phyloP scores from a whole-genome alignment of 2,329 filamentous ascomycete species.

The Monosporascus sp. region DNA sequence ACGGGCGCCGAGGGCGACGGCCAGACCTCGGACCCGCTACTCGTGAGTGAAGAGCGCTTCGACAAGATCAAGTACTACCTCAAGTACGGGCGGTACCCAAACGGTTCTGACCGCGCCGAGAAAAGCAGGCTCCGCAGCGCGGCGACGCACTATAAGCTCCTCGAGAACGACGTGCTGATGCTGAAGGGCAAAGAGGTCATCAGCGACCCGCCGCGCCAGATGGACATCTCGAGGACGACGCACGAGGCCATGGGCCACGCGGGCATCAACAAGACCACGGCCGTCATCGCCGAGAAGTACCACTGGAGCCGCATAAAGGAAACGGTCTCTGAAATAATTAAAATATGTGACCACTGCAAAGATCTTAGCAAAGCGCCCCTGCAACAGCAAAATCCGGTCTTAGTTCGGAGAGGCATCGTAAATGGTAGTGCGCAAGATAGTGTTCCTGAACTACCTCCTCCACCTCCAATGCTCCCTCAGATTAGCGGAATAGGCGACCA shows the following conservation, averaged over 20 bases:
- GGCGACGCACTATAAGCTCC: conserved; percentile 89
- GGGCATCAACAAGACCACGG: conserved; percentile 97
- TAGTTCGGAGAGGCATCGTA: conserved; percentile 14
- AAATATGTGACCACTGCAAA: conserved; percentile 86
- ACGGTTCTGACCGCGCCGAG: conserved; percentile 87
- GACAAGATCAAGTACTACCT: conserved; percentile 98
- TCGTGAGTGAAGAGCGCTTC: conserved; percentile 91
- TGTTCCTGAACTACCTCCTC: conserved; percentile 1
- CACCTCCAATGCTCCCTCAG: conserved; percentile 12
- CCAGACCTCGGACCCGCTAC: conserved; percentile 56
- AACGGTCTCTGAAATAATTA: conserved; percentile 90
- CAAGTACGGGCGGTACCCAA: conserved; percentile 88
- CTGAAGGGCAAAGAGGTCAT: conserved; percentile 98
- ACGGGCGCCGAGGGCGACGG: conserved; percentile 34
- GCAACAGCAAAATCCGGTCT: conserved; percentile 11
- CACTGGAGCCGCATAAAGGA: conserved; percentile 99
- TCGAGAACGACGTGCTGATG: conserved; percentile 77
- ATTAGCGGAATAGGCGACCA: background rate
- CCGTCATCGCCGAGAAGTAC: conserved; percentile 86
- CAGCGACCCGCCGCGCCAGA: conserved; percentile 81
- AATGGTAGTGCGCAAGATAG: conserved; percentile 4
- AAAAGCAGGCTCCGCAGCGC: conserved; percentile 92
- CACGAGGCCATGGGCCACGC: conserved; percentile 71
- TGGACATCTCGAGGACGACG: conserved; percentile 75
- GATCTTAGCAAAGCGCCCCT: conserved; percentile 59